Base-by-base conservation (phyloP, 257 asterid genomes). In the Lithospermum erythrorhizon region DNA sequence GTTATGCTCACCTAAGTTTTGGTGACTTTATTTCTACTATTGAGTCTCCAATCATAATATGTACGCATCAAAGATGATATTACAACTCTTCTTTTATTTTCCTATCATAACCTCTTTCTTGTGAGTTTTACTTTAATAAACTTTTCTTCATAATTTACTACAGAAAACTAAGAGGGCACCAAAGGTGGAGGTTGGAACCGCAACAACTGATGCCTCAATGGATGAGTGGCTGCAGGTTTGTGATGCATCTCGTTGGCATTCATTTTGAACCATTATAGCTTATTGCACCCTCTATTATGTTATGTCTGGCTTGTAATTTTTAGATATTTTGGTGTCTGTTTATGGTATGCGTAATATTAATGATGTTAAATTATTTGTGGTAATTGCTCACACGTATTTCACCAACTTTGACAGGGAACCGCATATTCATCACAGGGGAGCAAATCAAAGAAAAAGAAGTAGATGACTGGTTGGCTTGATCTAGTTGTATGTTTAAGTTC, bases 191-290 rank as follows among this genome's bases (percentile, higher is more conserved):
- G 95, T 89, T 74, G 98, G 98, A 73, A 93, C 97, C 35, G 83
- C 82, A 54, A 84, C 95, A 65, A 86, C 87, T 58, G 95, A 89
- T 80, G 83, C 94, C 70, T 78, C 90, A 30, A 77, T 75, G 82
- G 97, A 89, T 54, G 99, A 93, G 75, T 93, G 97, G 99, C 73
- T 93, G 80, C 78, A 93, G 97, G 99, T 93, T 65, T 63, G 90
- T 77, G 32, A 21, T 57, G 54, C 24, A 22, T 32, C 47, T 10
- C 37, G 18, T 2, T 49, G 0, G 0, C 61, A 49, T 45, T 41
- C 63, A 57, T 54, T 65, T 65, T 45, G 55, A 52, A 5, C 15
- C 59, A 18, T 57, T 35, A 6, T 32, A 29, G 15, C 9, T 3
- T 20, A 54, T 14, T 64, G 16, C 29, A 22, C 27, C 30, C 27